These are phyloP conservation scores for Cicer bijugum DNA, from an alignment of 306 rosid genomes.

Conservation along the genomic window DNA sequence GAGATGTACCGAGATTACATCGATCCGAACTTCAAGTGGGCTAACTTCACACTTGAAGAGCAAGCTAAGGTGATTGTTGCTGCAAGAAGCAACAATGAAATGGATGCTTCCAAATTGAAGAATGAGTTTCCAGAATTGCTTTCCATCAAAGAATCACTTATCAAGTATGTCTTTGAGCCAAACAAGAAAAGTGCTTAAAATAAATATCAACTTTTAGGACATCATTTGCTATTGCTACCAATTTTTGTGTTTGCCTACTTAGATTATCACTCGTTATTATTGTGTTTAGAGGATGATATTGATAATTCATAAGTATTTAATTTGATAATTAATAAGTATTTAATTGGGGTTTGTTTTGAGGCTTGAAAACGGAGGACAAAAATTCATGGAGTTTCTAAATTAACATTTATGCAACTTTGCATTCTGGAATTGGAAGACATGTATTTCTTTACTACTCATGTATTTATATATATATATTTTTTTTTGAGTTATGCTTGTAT, in stretches of 20 bases:
- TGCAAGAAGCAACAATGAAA: constrained; percentile 87
- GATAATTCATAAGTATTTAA: background rate
- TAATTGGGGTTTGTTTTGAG: no score
- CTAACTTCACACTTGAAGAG: constrained; percentile 82
- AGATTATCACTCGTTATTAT: constrained; percentile 15
- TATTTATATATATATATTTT: no score
- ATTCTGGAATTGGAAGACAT: no score
- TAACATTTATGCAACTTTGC: no score
- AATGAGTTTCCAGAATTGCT: constrained; percentile 85
- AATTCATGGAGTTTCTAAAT: no score
- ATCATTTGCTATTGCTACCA: constrained; percentile 39
- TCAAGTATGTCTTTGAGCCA: constrained; percentile 73
- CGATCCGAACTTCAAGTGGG: constrained; percentile 71
- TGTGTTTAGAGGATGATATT: constrained; percentile 27
- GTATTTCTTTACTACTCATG: no score
- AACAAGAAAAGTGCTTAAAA: constrained; percentile 61
- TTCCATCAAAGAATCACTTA: constrained; percentile 77
- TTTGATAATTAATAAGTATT: background rate
- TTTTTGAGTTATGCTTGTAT: no score
- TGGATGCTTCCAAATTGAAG: constrained; percentile 85
- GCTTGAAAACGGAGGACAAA: no score
- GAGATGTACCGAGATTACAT: constrained; percentile 85
- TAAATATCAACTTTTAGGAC: constrained; percentile 44
- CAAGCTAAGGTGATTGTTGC: constrained; percentile 93
- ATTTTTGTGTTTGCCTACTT: constrained; percentile 36